These are phyloP conservation scores for Cynanchum wilfordii DNA, from an alignment of 257 asterid species.

Conservation along the genomic window DNA sequence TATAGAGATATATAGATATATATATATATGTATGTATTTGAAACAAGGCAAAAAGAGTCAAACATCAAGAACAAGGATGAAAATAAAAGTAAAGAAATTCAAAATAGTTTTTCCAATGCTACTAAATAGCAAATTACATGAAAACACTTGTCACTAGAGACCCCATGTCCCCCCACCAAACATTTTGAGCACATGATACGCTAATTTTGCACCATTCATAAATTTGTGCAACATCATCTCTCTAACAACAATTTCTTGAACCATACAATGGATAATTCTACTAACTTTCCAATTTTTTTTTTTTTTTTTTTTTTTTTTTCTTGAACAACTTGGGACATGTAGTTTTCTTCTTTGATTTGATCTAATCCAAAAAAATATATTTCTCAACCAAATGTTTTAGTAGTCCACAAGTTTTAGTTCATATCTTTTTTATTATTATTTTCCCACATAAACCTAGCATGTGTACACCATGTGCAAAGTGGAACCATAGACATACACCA, in stretches of 20 bases:
- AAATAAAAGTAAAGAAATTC: background rate
- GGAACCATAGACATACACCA: conserved; percentile 20
- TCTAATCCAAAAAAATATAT: background rate
- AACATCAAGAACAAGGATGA: background rate
- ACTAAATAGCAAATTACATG: background rate
- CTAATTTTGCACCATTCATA: conserved; percentile 23
- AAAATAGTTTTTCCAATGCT: background rate
- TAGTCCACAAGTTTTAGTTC: conserved; percentile 3
- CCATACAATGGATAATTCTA: conserved; percentile 14
- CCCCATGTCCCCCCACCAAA: conserved; percentile 29
- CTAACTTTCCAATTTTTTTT: background rate
- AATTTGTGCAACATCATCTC: conserved; percentile 18
- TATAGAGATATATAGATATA: too few relatives aligned
- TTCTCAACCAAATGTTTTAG: background rate
- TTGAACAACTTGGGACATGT: conserved; percentile 4
- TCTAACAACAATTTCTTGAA: conserved; percentile 17
- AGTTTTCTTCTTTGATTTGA: background rate
- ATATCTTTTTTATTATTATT: conserved; percentile 1
- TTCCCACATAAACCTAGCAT: conserved; percentile 25
- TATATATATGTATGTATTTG: too few relatives aligned
- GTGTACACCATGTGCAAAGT: conserved; percentile 51
- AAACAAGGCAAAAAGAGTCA: too few relatives aligned
- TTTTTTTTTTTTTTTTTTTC: too few relatives aligned
- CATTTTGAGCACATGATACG: conserved; percentile 29
- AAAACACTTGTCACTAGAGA: conserved; percentile 11